phyloP scores from a whole-genome alignment of 305 asterid species.

The Ajuga reptans region DNA sequence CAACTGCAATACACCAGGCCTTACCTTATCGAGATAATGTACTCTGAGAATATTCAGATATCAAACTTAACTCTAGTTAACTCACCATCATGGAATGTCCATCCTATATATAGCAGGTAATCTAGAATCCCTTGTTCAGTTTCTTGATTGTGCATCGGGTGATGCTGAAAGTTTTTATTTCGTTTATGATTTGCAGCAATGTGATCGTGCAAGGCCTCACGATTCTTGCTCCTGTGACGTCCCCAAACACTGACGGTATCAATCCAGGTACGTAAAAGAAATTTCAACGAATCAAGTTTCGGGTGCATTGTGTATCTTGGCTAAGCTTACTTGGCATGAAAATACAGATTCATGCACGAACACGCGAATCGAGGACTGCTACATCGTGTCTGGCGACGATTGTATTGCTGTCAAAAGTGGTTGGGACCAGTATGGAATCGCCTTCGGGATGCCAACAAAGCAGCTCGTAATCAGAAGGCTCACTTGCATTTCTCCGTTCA shows the following conservation, averaged over 20 bases:
- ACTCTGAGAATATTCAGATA: constrained; percentile 57
- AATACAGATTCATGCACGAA: constrained; percentile 71
- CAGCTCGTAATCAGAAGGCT: constrained; percentile 63
- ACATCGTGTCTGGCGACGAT: constrained; percentile 94
- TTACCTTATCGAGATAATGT: constrained; percentile 71
- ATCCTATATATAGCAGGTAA: constrained; percentile 83
- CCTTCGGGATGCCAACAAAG: constrained; percentile 91
- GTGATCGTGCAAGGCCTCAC: constrained; percentile 68
- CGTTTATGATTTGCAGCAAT: constrained; percentile 48
- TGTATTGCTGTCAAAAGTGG: constrained; percentile 94
- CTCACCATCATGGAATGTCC: constrained; percentile 88
- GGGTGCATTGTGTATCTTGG: neutral
- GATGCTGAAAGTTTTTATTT: neutral
- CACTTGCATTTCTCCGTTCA: constrained; percentile 77
- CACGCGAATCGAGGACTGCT: constrained; percentile 79
- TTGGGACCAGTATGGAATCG: constrained; percentile 86
- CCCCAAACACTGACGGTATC: constrained; percentile 94
- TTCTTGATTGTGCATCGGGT: neutral
- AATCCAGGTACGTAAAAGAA: constrained; percentile 54
- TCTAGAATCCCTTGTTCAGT: neutral
- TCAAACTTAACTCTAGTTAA: constrained; percentile 60
- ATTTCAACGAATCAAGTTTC: neutral
- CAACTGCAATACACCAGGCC: constrained; percentile 67
- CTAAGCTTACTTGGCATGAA: neutral
- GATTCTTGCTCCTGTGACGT: constrained; percentile 67